Base-by-base conservation (phyloP, 148 eudicot species). In the Heliamphora exappendiculata region DNA sequence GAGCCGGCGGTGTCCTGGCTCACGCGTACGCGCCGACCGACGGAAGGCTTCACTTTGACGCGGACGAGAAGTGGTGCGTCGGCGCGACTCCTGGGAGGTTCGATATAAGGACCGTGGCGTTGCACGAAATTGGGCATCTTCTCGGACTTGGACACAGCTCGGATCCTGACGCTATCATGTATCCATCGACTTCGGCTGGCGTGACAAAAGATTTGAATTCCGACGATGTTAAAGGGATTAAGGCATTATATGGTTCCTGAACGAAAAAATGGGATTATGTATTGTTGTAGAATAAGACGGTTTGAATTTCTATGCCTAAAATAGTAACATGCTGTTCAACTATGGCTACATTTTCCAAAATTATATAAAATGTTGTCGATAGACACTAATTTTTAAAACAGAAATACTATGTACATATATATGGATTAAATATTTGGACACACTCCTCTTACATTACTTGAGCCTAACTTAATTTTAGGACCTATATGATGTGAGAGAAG, bases 121-220 rank as follows among this genome's bases (percentile, higher is more conserved):
- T 77, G 34, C 84, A 81, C 45, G 84, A 81, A 51, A 81, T 81
- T 24, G 84, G 84, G 26, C 84, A 81, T n/a, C 73, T 77, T 45
- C 84, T 81, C n/a, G 84, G 82, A 28, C 77, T 80, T 4, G 75
- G 70, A 0, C 82, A 79, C 19, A 79, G 74, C 54, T 6, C 47
- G 11, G 78, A 31, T 44, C 57, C 36, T 44, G 50, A 45, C n/a
- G 70, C 78, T 10, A 68, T 80, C 29, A 80, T 80, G 82, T 75
- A 36, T 5, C 14, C 80, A 2, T 0, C 0, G 0, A 45, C 53
- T 58, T 1, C 34, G 11, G 1, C n/a, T 34, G 80, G 80, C 1
- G 16, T 10, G 6, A 26, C 49, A 33, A 78, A 78, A 33, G n/a
- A 20, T 31, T 47, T 78, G 50, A 24, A 70, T n/a, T 28, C 29